A percentile compares a stretch with the other conserved stretches of the same genome.
Evolutionary conservation across 2,329 filamentous ascomycete genomes (phyloP).

Genomic region (Fusarium brevicatenulatum): DNA sequence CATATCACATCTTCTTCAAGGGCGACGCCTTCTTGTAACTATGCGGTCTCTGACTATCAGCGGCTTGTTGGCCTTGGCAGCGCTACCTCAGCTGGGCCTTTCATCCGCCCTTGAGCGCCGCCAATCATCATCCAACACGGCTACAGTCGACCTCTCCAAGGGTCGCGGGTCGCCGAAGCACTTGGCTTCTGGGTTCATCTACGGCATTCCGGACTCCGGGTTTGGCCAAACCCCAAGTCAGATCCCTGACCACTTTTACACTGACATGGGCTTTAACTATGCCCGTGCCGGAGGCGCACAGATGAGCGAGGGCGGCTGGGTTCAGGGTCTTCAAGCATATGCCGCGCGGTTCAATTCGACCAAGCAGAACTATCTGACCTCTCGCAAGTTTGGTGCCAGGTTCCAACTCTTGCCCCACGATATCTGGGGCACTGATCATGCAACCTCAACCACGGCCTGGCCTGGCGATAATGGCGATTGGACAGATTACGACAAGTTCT

Average conservation of each 20-base stretch:
- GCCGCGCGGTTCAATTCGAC: background rate
- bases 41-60: background rate
- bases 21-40: background rate
- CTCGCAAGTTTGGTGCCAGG: background rate
- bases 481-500: background rate
- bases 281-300: slow-evolving; percentile 5
- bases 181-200: background rate
- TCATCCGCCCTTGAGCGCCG: background rate
- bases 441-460: background rate
- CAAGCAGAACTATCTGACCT: background rate
- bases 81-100: background rate
- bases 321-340: background rate
- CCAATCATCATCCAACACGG: background rate
- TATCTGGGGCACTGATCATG: slow-evolving; percentile 2
- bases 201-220: slow-evolving; percentile 2
- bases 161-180: background rate
- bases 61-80: background rate
- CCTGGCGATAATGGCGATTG: slow-evolving; percentile 5
- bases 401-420: background rate
- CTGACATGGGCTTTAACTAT: background rate
- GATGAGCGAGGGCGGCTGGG: background rate
- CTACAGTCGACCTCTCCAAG: background rate
- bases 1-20: background rate
- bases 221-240: background rate
- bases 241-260: slow-evolving; percentile 6